Evolutionary conservation across 2,329 filamentous ascomycete genomes (phyloP), one percentile per base, ranked within the genome.

Genomic region (Hypoxylon rubiginosum): DNA sequence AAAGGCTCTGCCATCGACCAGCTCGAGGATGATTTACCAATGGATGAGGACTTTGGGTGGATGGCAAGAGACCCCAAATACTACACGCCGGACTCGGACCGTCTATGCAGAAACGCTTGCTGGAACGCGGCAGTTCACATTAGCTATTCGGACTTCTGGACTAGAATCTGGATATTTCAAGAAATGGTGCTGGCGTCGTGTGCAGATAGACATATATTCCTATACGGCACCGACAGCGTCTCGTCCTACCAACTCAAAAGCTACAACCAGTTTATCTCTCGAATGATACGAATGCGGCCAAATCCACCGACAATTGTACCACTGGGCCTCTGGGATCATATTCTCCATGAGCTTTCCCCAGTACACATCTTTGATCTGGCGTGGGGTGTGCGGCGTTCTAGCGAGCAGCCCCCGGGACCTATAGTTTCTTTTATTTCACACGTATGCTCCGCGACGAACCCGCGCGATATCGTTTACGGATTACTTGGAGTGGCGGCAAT

Each of bases 161-260:
- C 43, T n/a, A 36, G 30, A 10, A 48, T 41, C 11, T 17, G 11
- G 54, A 49, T 45, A 11, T 43, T 57, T 4, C 43, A 49, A 30
- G 41, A 57, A 21, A 34, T 48, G 41, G 54, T 45, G 26, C 30
- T 57, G 41, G 54, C 54, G 15, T 49, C 54, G 13, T 4, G 34
- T 6, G 8, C 39, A 8, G 5, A 57, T 8, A 48, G 41, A n/a
- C 43, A 49, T 39, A 26, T 48, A 10, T 36, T 48, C 30, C 36
- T 32, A 11, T 48, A 49, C 41, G 54, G 54, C 43, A 24, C 26
- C 21, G 36, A 54, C 2, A 15, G 28, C 21, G n/a, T 54, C 34
- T 28, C 4, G 9, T 43, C 28, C 15, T 15, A 9, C 13, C 19
- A 43, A 32, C 36, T 54, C 5, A 19, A 54, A 19, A 11, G 4